Evolutionary conservation across 2,329 filamentous ascomycete species (phyloP), one percentile per base, ranked within the genome.

Genomic region (Fusarium sublunatum): DNA sequence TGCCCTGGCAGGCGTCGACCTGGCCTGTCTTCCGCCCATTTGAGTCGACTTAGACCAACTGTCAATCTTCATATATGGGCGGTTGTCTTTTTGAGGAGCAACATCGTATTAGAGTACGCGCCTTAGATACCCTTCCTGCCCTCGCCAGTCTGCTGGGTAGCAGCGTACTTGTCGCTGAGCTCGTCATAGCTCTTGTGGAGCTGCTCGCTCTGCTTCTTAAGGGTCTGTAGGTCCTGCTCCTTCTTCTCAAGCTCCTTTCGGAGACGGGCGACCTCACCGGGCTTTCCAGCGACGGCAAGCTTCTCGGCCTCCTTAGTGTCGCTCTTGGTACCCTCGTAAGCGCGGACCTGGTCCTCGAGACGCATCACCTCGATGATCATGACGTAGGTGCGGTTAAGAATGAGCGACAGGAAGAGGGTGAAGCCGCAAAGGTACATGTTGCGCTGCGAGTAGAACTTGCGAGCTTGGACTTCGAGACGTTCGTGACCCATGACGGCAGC

Each of bases 361-460:
- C 92, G 83, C 74, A 97, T 91, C 47, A 91, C 88, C 71, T 97
- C 93, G 67, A 97, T 86, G 74, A 97, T 97, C 91, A 98, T 94
- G 74, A 90, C 91, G 83, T 98, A 99, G 75, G 95, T 99, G 75
- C 95, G 94, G 88, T 99, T 98, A 76, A 96, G 91, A 79, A 99
- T 99, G 66, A 99, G 86, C 50, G 94, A 98, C 62, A 99, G 90
- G 88, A 99, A 98, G 65, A 99, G 90, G 6, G 95, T 99, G 85
- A 99, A 99, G 72, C 95, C 95, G 79, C 95, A 98, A 62, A 99
- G 93, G 82, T 99, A 99, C 95, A 99, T 99, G 88, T 99, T 99
- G 79, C 95, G 93, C 83, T 99, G 94, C 62, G 93, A 97, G 86
- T 99, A 99, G 85, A 99, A 99, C 82, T 99, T 99, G 86, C 95